Conservation (phyloP, 345 rosid species). For the Brassica incana region DNA sequence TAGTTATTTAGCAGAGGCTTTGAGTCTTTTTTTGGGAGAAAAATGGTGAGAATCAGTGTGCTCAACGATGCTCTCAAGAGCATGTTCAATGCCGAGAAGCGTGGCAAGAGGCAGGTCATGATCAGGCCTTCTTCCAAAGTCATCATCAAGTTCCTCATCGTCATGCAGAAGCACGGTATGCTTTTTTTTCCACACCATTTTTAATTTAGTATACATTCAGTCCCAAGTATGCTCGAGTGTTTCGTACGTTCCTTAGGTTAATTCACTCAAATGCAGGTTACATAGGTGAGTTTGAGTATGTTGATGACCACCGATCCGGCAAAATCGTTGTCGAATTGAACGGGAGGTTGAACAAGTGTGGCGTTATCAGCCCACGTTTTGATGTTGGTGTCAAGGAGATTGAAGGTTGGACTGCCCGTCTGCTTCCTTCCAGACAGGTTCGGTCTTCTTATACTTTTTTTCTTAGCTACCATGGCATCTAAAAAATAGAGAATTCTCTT, state of each 20-base stretch:
- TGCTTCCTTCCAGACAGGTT: constrained; percentile 61
- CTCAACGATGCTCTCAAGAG: constrained; percentile 43
- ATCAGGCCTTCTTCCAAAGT: constrained; percentile 42
- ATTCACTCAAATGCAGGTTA: constrained; percentile 26
- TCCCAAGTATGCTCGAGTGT: background rate
- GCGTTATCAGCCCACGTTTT: constrained; percentile 57
- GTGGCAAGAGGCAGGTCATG: constrained; percentile 43
- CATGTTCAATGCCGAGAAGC: constrained; percentile 43
- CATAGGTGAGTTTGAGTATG: constrained; percentile 58
- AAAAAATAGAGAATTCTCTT: background rate
- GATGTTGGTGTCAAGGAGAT: constrained; percentile 59
- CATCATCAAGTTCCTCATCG: constrained; percentile 40
- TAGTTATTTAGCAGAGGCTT: constrained; percentile 12
- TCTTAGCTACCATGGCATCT: background rate
- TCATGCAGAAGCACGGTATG: constrained; percentile 44
- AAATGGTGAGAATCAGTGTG: constrained; percentile 41
- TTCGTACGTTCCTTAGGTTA: background rate
- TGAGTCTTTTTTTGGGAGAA: background rate
- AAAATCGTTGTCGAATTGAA: constrained; percentile 56
- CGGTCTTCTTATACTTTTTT: background rate
- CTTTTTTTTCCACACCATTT: background rate
- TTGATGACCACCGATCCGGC: constrained; percentile 56
- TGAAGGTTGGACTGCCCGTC: constrained; percentile 58
- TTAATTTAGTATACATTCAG: background rate
- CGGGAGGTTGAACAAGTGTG: constrained; percentile 57